Conservation (phyloP, 345 rosid genomes). For the Pseudoturritis turrita region DNA sequence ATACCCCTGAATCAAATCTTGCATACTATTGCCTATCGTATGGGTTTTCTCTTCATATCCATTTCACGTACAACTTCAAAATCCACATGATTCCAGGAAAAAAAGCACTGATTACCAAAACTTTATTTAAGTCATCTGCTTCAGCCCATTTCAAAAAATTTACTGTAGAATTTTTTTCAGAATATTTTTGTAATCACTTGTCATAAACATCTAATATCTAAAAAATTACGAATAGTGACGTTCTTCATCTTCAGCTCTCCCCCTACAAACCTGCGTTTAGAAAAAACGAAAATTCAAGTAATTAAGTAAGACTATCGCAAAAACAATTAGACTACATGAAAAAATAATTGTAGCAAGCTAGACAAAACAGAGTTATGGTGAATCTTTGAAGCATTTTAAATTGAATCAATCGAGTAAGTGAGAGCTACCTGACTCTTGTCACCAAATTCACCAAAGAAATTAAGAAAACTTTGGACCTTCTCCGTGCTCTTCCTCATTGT, state of each 20-base stretch:
- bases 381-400: conserved; percentile 11
- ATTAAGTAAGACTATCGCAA: too few relatives aligned
- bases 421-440: conserved; percentile 92
- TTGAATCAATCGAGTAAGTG: background rate
- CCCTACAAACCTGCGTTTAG: conserved; percentile 8
- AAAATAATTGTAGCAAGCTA: conserved; percentile 93
- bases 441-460: conserved; percentile 98
- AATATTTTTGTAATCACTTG: background rate
- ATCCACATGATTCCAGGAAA: background rate
- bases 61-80: too few relatives aligned
- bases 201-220: conserved; percentile 10
- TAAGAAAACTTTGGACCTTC: too few relatives aligned
- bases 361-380: conserved; percentile 24
- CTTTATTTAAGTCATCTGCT: conserved; percentile 7
- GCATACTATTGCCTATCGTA: background rate
- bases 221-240: background rate
- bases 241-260: conserved; percentile 7
- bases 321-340: background rate
- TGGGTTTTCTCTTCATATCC: background rate
- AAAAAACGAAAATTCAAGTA: too few relatives aligned
- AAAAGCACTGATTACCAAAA: background rate
- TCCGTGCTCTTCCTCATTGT: too few relatives aligned
- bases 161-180: background rate
- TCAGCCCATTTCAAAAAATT: background rate
- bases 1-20: background rate